phyloP scores from a whole-genome alignment of 345 rosid genomes.

The Eucalyptus regnans region DNA sequence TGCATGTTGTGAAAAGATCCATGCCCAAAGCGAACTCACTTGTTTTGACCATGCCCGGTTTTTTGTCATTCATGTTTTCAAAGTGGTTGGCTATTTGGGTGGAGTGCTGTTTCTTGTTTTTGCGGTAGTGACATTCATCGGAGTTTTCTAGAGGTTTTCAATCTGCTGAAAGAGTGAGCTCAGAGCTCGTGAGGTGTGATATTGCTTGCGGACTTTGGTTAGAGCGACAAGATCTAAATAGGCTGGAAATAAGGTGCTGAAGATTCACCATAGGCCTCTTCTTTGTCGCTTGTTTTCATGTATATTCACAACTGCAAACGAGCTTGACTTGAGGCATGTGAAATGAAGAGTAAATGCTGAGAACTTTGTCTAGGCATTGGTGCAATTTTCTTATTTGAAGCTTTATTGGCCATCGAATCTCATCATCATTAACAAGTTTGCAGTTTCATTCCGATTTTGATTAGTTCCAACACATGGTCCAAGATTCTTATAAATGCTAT shows the following conservation, averaged over 20 bases:
- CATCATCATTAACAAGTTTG: background rate
- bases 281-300: background rate
- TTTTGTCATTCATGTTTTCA: background rate
- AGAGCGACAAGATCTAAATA: background rate
- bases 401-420: background rate
- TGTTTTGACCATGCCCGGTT: background rate
- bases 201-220: background rate
- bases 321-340: background rate
- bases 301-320: background rate
- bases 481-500: no score
- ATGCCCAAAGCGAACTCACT: background rate
- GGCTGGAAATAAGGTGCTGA: background rate
- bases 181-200: background rate
- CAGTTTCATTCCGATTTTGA: background rate
- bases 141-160: no score
- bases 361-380: background rate
- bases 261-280: background rate
- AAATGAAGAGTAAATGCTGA: background rate
- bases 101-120: conserved; percentile 77
- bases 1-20: background rate
- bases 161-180: background rate
- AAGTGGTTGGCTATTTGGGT: conserved; percentile 80
- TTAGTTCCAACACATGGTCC: background rate
- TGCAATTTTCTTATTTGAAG: background rate
- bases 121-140: conserved; percentile 28